A percentile compares a stretch with the other conserved stretches of the same genome.
Conservation (phyloP, 2,329 filamentous ascomycete genomes). For the Shiraia sp. region DNA sequence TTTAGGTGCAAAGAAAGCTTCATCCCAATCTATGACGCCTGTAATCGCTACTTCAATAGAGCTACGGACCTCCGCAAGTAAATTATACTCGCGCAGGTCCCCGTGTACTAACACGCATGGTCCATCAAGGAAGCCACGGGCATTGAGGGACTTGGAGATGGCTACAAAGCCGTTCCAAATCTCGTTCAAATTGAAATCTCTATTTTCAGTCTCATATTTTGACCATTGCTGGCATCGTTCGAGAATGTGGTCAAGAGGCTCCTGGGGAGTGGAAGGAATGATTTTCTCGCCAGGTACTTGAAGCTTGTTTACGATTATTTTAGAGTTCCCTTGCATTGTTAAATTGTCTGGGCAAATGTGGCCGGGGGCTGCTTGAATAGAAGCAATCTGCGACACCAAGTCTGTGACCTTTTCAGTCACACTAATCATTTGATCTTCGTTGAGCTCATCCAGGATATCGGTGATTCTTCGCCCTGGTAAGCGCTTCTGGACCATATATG, state of each 20-base stretch:
- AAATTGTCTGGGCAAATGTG: slow-evolving; percentile 4
- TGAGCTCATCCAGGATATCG: neutral
- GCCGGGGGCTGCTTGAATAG: neutral
- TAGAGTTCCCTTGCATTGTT: neutral
- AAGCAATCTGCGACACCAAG: neutral
- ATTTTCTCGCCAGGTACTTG: neutral
- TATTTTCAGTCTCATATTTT: neutral
- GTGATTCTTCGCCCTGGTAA: neutral
- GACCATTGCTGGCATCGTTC: slow-evolving; percentile 11
- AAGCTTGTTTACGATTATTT: slow-evolving; percentile 4
- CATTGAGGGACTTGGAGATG: slow-evolving; percentile 12
- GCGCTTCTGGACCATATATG: slow-evolving; percentile 6
- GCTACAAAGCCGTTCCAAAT: slow-evolving; percentile 13
- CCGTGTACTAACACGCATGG: slow-evolving; percentile 23
- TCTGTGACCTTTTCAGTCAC: neutral
- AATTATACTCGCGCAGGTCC: slow-evolving; percentile 33
- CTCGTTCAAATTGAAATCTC: slow-evolving; percentile 3
- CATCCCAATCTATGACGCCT: slow-evolving; percentile 42
- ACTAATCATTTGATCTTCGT: slow-evolving; percentile 2
- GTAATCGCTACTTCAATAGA: slow-evolving; percentile 14
- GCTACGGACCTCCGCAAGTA: slow-evolving; percentile 24
- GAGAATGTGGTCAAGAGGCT: slow-evolving; percentile 3
- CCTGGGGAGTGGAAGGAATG: neutral
- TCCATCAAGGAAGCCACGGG: slow-evolving; percentile 10
- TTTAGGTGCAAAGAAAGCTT: slow-evolving; percentile 32